Evolutionary conservation across 352 stramenopile species (phyloP).

Genomic region (Phytophthora multivora): DNA sequence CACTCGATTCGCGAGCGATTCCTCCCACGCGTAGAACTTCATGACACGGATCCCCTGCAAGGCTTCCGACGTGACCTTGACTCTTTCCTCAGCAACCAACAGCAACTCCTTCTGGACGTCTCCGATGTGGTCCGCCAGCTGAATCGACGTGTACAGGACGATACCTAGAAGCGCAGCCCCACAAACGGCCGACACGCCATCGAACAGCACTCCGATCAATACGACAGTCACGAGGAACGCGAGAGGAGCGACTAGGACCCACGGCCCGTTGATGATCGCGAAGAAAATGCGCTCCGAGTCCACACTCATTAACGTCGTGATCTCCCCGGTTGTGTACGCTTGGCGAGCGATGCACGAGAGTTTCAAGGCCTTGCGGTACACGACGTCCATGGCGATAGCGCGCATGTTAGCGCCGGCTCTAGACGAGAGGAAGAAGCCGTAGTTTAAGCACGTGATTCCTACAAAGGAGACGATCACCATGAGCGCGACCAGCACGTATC

Average conservation of each 20-base stretch:
- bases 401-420: constrained; percentile 46
- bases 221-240: constrained; percentile 33
- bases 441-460: constrained; percentile 38
- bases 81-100: constrained; percentile 63
- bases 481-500: constrained; percentile 27
- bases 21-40: constrained; percentile 91
- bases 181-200: constrained; percentile 14
- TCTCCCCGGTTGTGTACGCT: constrained; percentile 44
- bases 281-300: constrained; percentile 49
- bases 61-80: constrained; percentile 94
- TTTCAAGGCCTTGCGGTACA: constrained; percentile 62
- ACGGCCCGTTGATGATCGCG: constrained; percentile 34
- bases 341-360: constrained; percentile 52
- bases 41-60: constrained; percentile 89
- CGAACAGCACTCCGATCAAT: constrained; percentile 37
- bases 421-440: constrained; percentile 42
- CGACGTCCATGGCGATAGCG: constrained; percentile 41
- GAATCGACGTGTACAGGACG: constrained; percentile 26
- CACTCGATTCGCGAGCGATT: constrained; percentile 48
- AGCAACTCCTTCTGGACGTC: constrained; percentile 25
- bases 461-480: constrained; percentile 32
- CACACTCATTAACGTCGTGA: constrained; percentile 51
- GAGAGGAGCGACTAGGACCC: constrained; percentile 29
- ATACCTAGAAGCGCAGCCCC: constrained; percentile 26
- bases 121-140: constrained; percentile 17